Evolutionary conservation across 108 stramenopile genomes (phyloP), one percentile per base, ranked within the genome.

Genomic region (Nitzschia sp.): DNA sequence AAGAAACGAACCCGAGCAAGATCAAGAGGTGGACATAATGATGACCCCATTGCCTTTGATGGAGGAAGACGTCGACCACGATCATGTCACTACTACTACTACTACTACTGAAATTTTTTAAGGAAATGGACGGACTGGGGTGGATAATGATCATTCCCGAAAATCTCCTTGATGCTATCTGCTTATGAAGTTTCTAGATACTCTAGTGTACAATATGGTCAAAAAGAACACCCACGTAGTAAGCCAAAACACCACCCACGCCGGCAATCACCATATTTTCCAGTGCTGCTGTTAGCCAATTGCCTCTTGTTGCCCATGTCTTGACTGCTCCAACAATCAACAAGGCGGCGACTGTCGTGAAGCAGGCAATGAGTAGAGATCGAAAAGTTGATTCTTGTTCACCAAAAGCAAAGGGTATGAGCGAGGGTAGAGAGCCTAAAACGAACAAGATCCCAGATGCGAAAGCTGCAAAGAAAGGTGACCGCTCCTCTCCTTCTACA

Each of bases 181-280:
- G n/a, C n/a, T n/a, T n/a, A n/a, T n/a, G n/a, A n/a, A n/a, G n/a
- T n/a, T n/a, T n/a, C n/a, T n/a, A n/a, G n/a, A n/a, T n/a, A n/a
- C n/a, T n/a, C n/a, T n/a, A n/a, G n/a, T n/a, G n/a, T n/a, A 88
- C 54, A 4, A 85, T 60, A 4, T 44, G 54, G 48, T 89, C 80
- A 71, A 86, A 86, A 16, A 78, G 54, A 15, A 71, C 63, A 46
- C 90, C 90, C 17, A 86, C 76, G 5, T 63, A 79, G 52, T 88
- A 91, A 19, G 90, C 86, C 13, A 88, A 36, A 26, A 48, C 77
- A n/a, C 90, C 86, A 35, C 90, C 90, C 26, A 74, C 68, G n/a
- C 78, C 85, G 11, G 90, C 85, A 57, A 91, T 85, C 1, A 72
- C n/a, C 17, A 91, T 48, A 73, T 91, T 91, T 69, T 91, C 89